Conservation (phyloP, 129 eudicot species). For the Erigeron canadensis region DNA sequence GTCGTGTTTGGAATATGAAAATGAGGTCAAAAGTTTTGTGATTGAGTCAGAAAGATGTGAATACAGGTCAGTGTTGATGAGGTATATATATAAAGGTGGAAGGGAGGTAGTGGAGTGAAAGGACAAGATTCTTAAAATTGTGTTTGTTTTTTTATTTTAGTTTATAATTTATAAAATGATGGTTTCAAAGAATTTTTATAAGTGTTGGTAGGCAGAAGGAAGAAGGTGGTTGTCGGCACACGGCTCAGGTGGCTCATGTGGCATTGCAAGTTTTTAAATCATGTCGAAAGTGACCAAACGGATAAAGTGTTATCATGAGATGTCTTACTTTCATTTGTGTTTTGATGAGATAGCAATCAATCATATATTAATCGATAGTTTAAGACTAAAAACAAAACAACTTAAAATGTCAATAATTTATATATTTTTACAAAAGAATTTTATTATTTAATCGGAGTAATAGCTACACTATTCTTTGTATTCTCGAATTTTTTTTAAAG, state of each 20-base stretch:
- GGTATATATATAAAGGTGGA: slow-evolving; percentile 26
- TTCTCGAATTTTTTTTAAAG: too few species aligned
- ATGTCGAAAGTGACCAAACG: slow-evolving; percentile 11
- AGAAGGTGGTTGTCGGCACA: slow-evolving; percentile 37
- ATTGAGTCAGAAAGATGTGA: slow-evolving; percentile 38
- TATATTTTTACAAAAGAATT: too few species aligned
- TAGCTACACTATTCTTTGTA: too few species aligned
- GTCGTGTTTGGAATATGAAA: slow-evolving; percentile 8
- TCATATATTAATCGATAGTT: neutral
- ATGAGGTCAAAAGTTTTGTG: slow-evolving; percentile 35
- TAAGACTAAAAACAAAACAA: neutral
- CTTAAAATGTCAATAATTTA: too few species aligned
- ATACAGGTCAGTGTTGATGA: slow-evolving; percentile 29
- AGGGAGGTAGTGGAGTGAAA: slow-evolving; percentile 20
- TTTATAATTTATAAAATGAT: too few species aligned
- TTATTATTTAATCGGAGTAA: too few species aligned
- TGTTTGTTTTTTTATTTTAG: neutral
- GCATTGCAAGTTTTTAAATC: slow-evolving; percentile 17
- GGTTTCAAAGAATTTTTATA: slow-evolving; percentile 9
- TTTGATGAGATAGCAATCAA: neutral
- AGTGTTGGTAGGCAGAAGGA: slow-evolving; percentile 22
- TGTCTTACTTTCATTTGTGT: neutral
- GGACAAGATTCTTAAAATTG: slow-evolving; percentile 20
- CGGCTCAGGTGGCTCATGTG: slow-evolving; percentile 39
- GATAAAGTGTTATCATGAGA: slow-evolving; percentile 21